Evolutionary conservation across 2,329 filamentous ascomycete genomes (phyloP), one percentile per base, ranked within the genome.

Genomic region (Penicillium brevicompactum): DNA sequence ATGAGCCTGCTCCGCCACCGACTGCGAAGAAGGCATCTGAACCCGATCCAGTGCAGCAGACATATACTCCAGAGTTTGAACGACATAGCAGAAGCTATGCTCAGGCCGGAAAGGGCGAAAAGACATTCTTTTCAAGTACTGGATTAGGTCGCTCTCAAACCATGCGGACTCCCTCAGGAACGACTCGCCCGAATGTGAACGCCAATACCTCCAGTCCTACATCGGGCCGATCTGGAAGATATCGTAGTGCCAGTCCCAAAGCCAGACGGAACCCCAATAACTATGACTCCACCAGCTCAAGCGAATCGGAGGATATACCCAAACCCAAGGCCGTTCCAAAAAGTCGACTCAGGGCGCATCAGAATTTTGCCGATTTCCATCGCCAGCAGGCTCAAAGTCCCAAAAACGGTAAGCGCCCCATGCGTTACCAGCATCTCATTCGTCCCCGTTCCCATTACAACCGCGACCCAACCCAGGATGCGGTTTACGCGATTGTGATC

Each of bases 51-150:
- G 9, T 3, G n/a, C 53, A 18, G 27, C 48, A 40, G 41, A 41
- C 24, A n/a, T 55, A 51, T 18, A 44, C 73, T 54, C 57, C 77
- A 61, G 61, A 83, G 69, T 66, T 76, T 70, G 46, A 83, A 77
- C 78, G 84, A 41, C 71, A 75, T 7, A 78, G 83, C 46, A 82
- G 81, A 21, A 80, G 78, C 42, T 87, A 87, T 67, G 78, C 81
- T 13, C 76, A 76, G 4, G 69, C 75, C 30, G 76, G 79, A 51
- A 51, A 46, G 14, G 84, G 84, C 31, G 84, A 87, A 66, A 82
- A 78, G 60, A 86, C 80, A 0, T 81, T 82, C 52, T 77, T 85
- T 62, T 78, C 78, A 38, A 79, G 75, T 55, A 74, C 81, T 32
- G 77, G 78, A 14, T 61, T 85, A 8, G 75, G 77, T 43, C 78